Evolutionary conservation across 1,284 basidiomycete genomes (phyloP).

Genomic region (Cutaneotrichosporon sp.): DNA sequence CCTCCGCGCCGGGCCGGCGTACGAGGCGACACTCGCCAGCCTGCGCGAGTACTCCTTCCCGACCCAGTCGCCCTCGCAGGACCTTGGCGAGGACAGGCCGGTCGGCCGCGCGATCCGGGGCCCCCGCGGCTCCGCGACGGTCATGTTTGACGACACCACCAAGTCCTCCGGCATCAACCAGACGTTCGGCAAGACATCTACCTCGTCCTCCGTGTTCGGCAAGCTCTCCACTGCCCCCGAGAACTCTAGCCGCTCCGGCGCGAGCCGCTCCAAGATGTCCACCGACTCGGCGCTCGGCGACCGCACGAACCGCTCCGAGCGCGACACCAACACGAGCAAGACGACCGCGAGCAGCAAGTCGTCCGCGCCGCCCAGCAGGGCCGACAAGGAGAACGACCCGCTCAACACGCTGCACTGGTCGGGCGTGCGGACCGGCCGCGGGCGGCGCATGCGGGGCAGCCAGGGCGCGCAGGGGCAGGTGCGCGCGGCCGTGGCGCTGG

Average conservation of each 20-base stretch:
- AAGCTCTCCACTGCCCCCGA: too few relatives aligned
- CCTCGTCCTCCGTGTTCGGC: too few relatives aligned
- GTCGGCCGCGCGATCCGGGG: not conserved
- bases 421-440: not conserved
- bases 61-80: not conserved
- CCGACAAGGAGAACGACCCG: not conserved
- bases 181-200: not conserved
- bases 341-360: not conserved
- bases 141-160: not conserved
- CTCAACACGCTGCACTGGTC: not conserved
- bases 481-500: not conserved
- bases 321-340: not conserved
- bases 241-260: too few relatives aligned
- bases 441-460: not conserved
- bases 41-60: constrained; percentile 2
- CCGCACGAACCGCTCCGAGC: not conserved
- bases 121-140: not conserved
- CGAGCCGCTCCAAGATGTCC: constrained; percentile 1
- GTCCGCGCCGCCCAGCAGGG: not conserved
- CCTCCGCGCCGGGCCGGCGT: not conserved
- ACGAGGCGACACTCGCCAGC: not conserved
- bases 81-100: not conserved
- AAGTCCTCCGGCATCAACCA: not conserved
- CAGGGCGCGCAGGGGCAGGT: not conserved
- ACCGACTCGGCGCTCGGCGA: not conserved